Evolutionary conservation across 1,284 basidiomycete genomes (phyloP), one percentile per base, ranked within the genome.

Genomic region (Moniliella sp.): DNA sequence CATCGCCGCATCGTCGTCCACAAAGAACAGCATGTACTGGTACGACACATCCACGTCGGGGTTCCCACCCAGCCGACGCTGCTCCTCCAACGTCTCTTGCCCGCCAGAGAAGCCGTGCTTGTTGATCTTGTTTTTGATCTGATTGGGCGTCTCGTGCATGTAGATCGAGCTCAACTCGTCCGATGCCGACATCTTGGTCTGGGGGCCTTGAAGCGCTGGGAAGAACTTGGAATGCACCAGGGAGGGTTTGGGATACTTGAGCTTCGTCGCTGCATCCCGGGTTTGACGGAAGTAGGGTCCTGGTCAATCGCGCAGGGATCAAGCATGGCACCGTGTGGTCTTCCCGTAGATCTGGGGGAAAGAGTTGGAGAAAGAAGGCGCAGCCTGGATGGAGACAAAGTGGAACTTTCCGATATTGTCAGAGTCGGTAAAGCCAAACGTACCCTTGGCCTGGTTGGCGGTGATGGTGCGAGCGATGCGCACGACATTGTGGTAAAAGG

Each of bases 231-330:
- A 73, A 63, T 94, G 84, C 32, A 99, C 67, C 16, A 94, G 70
- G 4, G 77, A 67, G 2, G 91, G 91, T 63, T 97, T 97, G 35
- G 78, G 83, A 65, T 91, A 91, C 64, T 84, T 88, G 52, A 99
- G 73, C 54, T 81, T 78, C 45, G 71, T 71, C 4, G 91, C 91
- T 15, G 84, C 80, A 60, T 97, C 91, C 30, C 91, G 76, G 27
- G 88, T 94, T 35, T 94, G 70, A 34, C 91, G 82, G 73, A 97
- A 99, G 68, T 94, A 91, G 9, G 67, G 42, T 69, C 68, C 48
- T 99, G 91, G 63, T 99, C 91, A 56, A 99, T 97, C 10, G 91
- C 91, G 57, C 88, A 97, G 2, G 91, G 91, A 50, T 97, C 97
- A 26, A 99, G 68, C 55, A 75, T 80, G 0, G 88, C 86, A 31